Evolutionary conservation across 352 stramenopile genomes (phyloP), one percentile per base, ranked within the genome.

Genomic region (Halophytophthora batemanensis): DNA sequence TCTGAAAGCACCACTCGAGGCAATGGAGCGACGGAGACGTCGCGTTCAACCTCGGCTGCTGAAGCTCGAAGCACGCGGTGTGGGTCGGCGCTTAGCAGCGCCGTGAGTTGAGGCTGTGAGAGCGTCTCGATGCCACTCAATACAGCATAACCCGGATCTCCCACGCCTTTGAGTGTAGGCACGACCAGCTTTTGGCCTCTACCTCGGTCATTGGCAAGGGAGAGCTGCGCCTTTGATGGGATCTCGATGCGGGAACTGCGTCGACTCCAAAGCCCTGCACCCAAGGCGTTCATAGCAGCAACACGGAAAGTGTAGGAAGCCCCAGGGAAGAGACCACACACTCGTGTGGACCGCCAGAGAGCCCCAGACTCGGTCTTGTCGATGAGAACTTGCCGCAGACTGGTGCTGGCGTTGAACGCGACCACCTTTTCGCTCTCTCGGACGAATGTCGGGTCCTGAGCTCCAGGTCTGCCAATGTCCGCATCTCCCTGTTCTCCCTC

Each of bases 281-380:
- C 77, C 25, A 90, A 56, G n/a, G 42, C 44, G 54, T 91, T 91
- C 38, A 84, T 75, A 3, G 78, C 83, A 0, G 81, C 78, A 31
- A 90, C 64, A 8, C 76, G 78, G 47, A 93, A 66, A 4, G 64
- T 64, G 44, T 88, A 85, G 2, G 25, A 53, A 7, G 55, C 41
- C 1, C 56, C 60, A 33, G 76, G 63, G 29, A 86, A 56, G 10
- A 90, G 50, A 13, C 74, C 69, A 29, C 77, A 90, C 15, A 90
- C 50, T 6, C 45, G 50, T 0, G 64, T 61, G 6, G 45, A 67
- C 15, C 71, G 36, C 74, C 68, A 86, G 2, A 50, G 42, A 3
- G 57, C 53, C 3, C 49, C 53, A 44, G 57, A 66, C 17, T 8
- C 21, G 17, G 52, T 63, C 11, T 28, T 49, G n/a, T 63, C 47